Evolutionary conservation across 2,329 filamentous ascomycete genomes (phyloP).

Genomic region (Diplodia intermedia): DNA sequence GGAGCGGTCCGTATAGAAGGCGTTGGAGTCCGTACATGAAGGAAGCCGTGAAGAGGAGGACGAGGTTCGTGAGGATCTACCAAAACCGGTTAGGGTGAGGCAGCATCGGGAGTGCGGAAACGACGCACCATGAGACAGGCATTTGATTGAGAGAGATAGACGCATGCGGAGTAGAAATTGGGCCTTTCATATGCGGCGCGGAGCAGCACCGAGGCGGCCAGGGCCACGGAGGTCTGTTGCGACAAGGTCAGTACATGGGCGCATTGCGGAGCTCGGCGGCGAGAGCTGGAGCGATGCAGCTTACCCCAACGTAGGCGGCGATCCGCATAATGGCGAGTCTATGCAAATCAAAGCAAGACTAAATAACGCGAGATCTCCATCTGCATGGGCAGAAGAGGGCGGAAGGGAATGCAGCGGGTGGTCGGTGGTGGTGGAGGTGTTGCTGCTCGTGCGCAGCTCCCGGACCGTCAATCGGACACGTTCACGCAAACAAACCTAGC

Average conservation of each 20-base stretch:
- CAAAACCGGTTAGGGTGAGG: slow-evolving; percentile 33
- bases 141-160: slow-evolving; percentile 96
- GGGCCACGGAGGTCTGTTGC: slow-evolving; percentile 67
- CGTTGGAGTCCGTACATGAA: slow-evolving; percentile 88
- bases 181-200: slow-evolving; percentile 93
- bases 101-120: slow-evolving; percentile 22
- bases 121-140: slow-evolving; percentile 83
- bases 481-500: slow-evolving; percentile 22
- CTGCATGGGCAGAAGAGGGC: slow-evolving; percentile 16
- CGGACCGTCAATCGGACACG: slow-evolving; percentile 29
- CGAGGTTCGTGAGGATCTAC: slow-evolving; percentile 89
- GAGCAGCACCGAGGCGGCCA: slow-evolving; percentile 82
- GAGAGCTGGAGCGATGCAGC: slow-evolving; percentile 15
- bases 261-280: slow-evolving; percentile 14
- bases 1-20: slow-evolving; percentile 86
- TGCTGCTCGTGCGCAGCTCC: slow-evolving; percentile 28
- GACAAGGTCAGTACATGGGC: slow-evolving; percentile 14
- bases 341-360: slow-evolving; percentile 25
- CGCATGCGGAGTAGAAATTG: slow-evolving; percentile 98
- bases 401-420: neutral
- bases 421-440: slow-evolving; percentile 15
- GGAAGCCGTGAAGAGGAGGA: slow-evolving; percentile 79
- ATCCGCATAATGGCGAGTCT: slow-evolving; percentile 31
- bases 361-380: slow-evolving; percentile 25
- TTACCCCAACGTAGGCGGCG: slow-evolving; percentile 33